Conservation (phyloP, 78 protist genomes). For the Dictyostelium capitatum region DNA sequence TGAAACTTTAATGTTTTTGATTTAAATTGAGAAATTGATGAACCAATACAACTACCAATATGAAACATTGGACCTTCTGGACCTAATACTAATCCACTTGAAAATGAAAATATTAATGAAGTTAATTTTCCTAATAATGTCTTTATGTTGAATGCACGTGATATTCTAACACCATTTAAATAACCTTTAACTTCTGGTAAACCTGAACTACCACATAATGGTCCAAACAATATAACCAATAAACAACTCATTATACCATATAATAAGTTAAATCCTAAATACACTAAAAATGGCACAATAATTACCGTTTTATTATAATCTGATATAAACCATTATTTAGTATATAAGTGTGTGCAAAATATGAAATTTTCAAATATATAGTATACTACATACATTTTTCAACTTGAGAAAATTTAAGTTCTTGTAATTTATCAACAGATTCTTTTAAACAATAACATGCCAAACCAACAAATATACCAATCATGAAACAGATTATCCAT, state of each 20-base stretch:
- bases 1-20: conserved; percentile 51
- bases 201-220: conserved; percentile 89
- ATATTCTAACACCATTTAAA: conserved; percentile 78
- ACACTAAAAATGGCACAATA: conserved; percentile 60
- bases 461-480: conserved; percentile 70
- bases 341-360: too few species aligned
- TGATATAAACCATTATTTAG: too few species aligned
- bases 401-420: conserved; percentile 39
- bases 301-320: conserved; percentile 2
- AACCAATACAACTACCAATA: conserved; percentile 78
- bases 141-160: conserved; percentile 58
- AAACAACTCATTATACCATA: conserved; percentile 49
- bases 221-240: conserved; percentile 69
- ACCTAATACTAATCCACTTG: conserved; percentile 76
- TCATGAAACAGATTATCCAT: conserved; percentile 53
- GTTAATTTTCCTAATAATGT: conserved; percentile 84
- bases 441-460: conserved; percentile 51
- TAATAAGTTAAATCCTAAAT: conserved; percentile 61
- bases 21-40: conserved; percentile 46
- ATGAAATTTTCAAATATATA: too few species aligned
- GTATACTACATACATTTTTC: conserved; percentile 80
- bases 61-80: conserved; percentile 96
- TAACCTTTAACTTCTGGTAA: conserved; percentile 93
- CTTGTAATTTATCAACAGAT: conserved; percentile 59
- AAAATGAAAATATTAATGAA: conserved; percentile 85